Evolutionary conservation across 2,329 filamentous ascomycete genomes (phyloP).

Genomic region (Fusarium succisae): DNA sequence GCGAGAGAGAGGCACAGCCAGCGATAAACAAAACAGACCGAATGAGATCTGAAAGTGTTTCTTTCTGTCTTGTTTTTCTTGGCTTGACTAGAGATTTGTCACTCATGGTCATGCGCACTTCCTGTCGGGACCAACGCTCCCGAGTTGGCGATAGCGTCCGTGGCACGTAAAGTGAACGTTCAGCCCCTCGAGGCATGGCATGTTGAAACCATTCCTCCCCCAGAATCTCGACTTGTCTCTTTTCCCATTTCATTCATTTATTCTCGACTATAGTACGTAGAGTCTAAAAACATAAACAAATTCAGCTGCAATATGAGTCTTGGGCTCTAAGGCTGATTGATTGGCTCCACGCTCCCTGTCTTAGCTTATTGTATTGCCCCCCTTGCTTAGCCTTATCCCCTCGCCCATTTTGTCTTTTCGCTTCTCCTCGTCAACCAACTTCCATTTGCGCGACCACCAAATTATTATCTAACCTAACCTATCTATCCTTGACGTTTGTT

Average conservation of each 20-base stretch:
- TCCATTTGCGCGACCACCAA: conserved; percentile 13
- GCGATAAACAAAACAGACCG: neutral
- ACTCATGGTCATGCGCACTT: conserved; percentile 2
- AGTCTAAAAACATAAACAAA: neutral
- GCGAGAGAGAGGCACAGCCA: neutral
- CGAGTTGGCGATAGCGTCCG: conserved; percentile 6
- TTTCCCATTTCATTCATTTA: neutral
- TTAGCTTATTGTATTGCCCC: neutral
- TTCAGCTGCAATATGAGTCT: conserved; percentile 2
- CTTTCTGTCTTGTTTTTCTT: neutral
- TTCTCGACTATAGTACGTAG: neutral
- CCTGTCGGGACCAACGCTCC: neutral
- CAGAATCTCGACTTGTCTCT: conserved; percentile 7
- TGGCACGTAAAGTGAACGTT: neutral
- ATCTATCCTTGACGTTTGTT: neutral
- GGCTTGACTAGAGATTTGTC: neutral
- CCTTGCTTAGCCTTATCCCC: conserved; percentile 12
- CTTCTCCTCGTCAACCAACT: conserved; percentile 27
- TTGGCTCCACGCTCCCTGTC: conserved; percentile 16
- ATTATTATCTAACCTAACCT: neutral
- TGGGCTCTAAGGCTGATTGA: conserved; percentile 1
- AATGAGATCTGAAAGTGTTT: neutral
- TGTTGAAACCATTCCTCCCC: conserved; percentile 28
- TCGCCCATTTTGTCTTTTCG: conserved; percentile 3
- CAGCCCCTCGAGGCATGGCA: neutral